Evolutionary conservation across 306 rosid genomes (phyloP).

Genomic region (Pueraria montana): DNA sequence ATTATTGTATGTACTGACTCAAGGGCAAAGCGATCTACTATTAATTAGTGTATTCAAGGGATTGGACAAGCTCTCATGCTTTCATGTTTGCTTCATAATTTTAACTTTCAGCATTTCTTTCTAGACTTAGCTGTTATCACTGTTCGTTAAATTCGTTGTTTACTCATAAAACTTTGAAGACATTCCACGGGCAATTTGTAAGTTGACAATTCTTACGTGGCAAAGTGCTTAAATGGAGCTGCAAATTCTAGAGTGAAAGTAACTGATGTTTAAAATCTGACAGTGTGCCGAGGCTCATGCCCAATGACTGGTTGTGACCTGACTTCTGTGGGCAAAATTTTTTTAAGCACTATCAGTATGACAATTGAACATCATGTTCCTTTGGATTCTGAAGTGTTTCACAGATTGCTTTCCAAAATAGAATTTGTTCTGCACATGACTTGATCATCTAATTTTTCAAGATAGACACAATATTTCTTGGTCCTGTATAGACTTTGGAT

Average conservation of each 20-base stretch:
- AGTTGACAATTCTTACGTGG: background rate
- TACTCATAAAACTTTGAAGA: background rate
- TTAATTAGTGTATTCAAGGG: background rate
- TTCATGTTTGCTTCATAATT: constrained; percentile 3
- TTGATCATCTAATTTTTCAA: background rate
- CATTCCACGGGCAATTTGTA: background rate
- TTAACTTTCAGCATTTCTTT: background rate
- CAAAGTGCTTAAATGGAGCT: constrained; percentile 13
- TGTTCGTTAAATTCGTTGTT: background rate
- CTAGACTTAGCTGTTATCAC: constrained; percentile 8
- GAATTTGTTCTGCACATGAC: background rate
- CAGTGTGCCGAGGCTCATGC: constrained; percentile 3
- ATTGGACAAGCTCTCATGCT: background rate
- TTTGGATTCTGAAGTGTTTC: background rate
- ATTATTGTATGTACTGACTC: constrained; percentile 5
- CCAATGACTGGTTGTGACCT: background rate
- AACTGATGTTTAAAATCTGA: background rate
- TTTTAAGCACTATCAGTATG: background rate
- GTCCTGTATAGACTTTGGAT: background rate
- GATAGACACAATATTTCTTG: background rate
- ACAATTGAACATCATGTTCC: background rate
- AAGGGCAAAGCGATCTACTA: background rate
- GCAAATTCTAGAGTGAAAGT: background rate
- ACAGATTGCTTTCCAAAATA: background rate
- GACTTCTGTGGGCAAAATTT: background rate